Evolutionary conservation across 2,329 filamentous ascomycete genomes (phyloP), one percentile per base, ranked within the genome.

Genomic region (Bipolaris gigantea): DNA sequence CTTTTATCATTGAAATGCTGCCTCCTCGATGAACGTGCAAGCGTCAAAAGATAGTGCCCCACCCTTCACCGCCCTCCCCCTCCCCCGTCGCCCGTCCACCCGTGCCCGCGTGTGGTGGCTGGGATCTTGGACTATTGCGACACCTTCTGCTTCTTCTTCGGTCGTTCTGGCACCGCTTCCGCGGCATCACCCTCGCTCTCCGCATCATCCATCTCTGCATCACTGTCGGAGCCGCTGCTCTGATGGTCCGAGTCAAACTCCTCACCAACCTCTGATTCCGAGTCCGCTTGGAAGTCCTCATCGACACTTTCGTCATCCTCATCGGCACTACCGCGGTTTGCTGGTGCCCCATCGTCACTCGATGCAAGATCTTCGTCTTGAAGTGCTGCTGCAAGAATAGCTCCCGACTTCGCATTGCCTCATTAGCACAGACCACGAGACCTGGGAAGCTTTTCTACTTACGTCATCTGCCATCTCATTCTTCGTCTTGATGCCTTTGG

Each of bases 401-500:
- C 79, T 40, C 80, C 80, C 30, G 82, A 79, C 79, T 82, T 62
- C 44, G 33, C 46, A 48, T 55, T 52, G 27, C 35, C 32, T 46
- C 50, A 69, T 72, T 74, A 72, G 66, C 50, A 47, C 39, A 9
- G 30, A 48, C 39, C 30, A 18, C 15, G 16, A 36, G 27, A 33
- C 34, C 38, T 7, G n/a, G 10, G 16, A 16, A 23, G 27, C 13
- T 10, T 43, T 43, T 25, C 40, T 36, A 73, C 89, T 87, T 73
- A 90, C 89, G 65, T 99, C 94, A 73, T 97, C 94, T 58, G 95
- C 89, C 80, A 99, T 97, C 78, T 99, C 94, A 75, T 99, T 99
- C 86, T 97, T 97, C 53, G 95, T 92, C 50, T 93, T 90, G 69
- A 99, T 84, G 57, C 88, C 89, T 82, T 97, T 97, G 64, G 91